Evolutionary conservation across 2,329 filamentous ascomycete genomes (phyloP).

Genomic region (Hypoxylon sp.): DNA sequence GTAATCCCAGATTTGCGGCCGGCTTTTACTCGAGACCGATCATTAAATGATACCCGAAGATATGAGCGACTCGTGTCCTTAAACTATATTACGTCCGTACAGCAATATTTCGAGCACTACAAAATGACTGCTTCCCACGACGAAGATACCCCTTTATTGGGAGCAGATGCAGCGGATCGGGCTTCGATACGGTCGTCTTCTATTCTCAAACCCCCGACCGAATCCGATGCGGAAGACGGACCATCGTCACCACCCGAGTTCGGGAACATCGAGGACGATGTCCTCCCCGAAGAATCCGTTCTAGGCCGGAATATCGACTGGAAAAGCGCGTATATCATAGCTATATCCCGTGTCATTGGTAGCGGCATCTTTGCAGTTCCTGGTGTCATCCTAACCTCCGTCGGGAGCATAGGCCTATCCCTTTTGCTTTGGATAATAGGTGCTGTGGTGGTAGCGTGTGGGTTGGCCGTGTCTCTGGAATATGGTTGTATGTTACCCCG

Average conservation of each 20-base stretch:
- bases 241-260: constrained; percentile 46
- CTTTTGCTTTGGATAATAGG: constrained; percentile 75
- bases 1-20: neutral
- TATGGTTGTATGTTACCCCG: constrained; percentile 79
- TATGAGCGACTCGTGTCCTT: constrained; percentile 6
- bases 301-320: constrained; percentile 73
- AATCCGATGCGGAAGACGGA: constrained; percentile 36
- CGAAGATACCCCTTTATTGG: constrained; percentile 40
- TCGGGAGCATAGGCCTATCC: constrained; percentile 76
- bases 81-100: constrained; percentile 13
- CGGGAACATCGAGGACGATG: constrained; percentile 67
- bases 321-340: constrained; percentile 75
- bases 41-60: constrained; percentile 1
- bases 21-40: constrained; percentile 3
- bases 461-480: constrained; percentile 74
- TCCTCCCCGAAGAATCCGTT: constrained; percentile 71
- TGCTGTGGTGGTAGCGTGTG: constrained; percentile 72
- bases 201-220: constrained; percentile 29
- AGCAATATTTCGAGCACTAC: neutral
- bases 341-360: constrained; percentile 78
- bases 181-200: constrained; percentile 36
- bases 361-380: constrained; percentile 81
- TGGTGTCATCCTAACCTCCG: constrained; percentile 74
- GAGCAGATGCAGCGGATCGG: constrained; percentile 24
- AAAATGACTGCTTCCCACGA: constrained; percentile 36